phyloP scores from a whole-genome alignment of 2,329 filamentous ascomycete genomes.

The Metarhizium album region DNA sequence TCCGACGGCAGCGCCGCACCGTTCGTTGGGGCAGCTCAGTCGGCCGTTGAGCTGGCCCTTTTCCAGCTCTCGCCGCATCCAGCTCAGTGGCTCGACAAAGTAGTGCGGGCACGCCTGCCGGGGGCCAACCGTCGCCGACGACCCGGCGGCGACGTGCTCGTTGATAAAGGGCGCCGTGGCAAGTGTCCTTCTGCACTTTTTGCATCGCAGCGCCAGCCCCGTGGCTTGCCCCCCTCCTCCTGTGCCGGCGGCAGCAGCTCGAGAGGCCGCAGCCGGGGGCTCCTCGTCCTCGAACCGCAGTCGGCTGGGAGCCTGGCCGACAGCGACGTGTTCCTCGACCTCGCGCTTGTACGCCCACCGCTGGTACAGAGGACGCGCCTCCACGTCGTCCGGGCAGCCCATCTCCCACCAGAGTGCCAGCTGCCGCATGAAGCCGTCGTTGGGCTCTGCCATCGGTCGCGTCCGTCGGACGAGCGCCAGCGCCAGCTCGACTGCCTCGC shows the following conservation, averaged over 20 bases:
- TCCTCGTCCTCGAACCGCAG: slow-evolving; percentile 76
- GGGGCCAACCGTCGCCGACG: slow-evolving; percentile 1
- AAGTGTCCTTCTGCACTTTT: slow-evolving; percentile 70
- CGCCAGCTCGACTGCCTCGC: slow-evolving; percentile 45
- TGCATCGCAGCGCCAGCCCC: slow-evolving; percentile 54
- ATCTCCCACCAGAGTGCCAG: slow-evolving; percentile 80
- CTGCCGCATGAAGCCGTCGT: slow-evolving; percentile 84
- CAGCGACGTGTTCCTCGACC: slow-evolving; percentile 49
- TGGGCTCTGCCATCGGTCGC: slow-evolving; percentile 76
- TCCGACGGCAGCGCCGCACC: slow-evolving; percentile 74
- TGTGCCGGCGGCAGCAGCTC: not conserved
- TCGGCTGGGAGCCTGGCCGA: slow-evolving; percentile 68
- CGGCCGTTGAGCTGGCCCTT: slow-evolving; percentile 74
- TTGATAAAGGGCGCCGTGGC: slow-evolving; percentile 52
- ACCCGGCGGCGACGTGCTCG: slow-evolving; percentile 35
- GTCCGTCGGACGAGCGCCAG: slow-evolving; percentile 58
- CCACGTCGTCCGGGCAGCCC: slow-evolving; percentile 59
- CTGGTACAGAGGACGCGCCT: slow-evolving; percentile 66
- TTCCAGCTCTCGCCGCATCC: slow-evolving; percentile 83
- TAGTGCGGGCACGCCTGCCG: slow-evolving; percentile 59
- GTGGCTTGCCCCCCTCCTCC: not conserved
- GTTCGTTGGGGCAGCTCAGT: slow-evolving; percentile 66
- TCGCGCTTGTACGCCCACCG: slow-evolving; percentile 51
- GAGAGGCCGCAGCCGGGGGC: slow-evolving; percentile 2
- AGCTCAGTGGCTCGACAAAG: slow-evolving; percentile 84